phyloP scores from a whole-genome alignment of 768 basidiomycete genomes.

The Leccinum uliginosum region DNA sequence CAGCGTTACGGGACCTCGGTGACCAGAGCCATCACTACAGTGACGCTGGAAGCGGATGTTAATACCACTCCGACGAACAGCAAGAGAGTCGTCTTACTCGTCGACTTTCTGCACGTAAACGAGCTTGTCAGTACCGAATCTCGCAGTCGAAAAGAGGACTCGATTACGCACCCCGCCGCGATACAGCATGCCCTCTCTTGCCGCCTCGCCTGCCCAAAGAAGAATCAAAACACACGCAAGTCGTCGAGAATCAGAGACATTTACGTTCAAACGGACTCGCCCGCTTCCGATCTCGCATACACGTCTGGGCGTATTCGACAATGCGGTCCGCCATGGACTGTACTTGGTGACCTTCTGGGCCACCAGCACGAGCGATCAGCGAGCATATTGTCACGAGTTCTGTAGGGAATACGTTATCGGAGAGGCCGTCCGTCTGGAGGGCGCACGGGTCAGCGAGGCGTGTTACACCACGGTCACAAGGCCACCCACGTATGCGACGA shows the following conservation, averaged over 20 bases:
- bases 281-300: conserved; percentile 63
- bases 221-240: conserved; percentile 5
- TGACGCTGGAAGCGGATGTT: conserved; percentile 46
- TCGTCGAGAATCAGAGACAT: conserved; percentile 21
- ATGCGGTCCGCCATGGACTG: conserved; percentile 71
- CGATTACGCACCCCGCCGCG: conserved; percentile 65
- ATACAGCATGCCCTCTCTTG: conserved; percentile 59
- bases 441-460: conserved; percentile 4
- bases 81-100: conserved; percentile 50
- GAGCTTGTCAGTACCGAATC: conserved; percentile 5
- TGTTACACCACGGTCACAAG: no score
- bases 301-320: conserved; percentile 61
- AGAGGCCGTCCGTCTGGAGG: conserved; percentile 49
- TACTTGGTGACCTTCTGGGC: conserved; percentile 56
- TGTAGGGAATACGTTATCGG: conserved; percentile 58
- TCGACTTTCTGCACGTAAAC: conserved; percentile 59
- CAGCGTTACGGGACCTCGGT: conserved; percentile 49
- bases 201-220: conserved; percentile 49
- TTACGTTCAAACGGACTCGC: conserved; percentile 73
- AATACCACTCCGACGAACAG: conserved; percentile 4
- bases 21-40: conserved; percentile 64
- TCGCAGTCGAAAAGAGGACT: conserved; percentile 1
- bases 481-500: conserved; percentile 44
- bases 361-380: conserved; percentile 53
- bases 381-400: conserved; percentile 71